Evolutionary conservation across 257 asterid species (phyloP), one percentile per base, ranked within the genome.

Genomic region (Solanum appendiculatum): DNA sequence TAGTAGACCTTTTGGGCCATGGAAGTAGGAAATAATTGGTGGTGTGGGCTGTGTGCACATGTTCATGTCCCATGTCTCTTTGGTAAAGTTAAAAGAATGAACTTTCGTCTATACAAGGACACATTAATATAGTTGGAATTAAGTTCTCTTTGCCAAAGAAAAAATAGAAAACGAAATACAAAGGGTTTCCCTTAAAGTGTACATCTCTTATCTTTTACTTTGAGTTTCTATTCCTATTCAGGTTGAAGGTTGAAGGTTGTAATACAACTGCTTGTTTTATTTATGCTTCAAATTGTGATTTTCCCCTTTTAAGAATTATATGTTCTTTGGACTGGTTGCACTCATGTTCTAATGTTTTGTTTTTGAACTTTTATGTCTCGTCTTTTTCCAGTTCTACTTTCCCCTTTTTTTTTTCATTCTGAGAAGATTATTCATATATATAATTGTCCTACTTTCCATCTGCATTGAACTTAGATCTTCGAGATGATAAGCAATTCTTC

Each of bases 401-500:
- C 13, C n/a, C 39, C 14, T 44, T 77, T 25, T 34, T 74, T 77
- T 40, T n/a, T 21, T 37, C 21, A 37, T 77, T 40, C 37, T 40
- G n/a, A 16, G 66, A 46, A 40, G 66, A 29, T 80, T 80, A 80
- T 29, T 77, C 84, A 80, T 44, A 78, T 78, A 78, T 44, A 29
- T 78, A 46, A 42, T 27, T 78, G 64, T 44, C 39, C 68, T 21
- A 72, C 42, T 85, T 69, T 69, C 68, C 87, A 13, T 16, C 23
- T 86, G 82, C 58, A 85, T 46, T 85, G 82, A 6, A 69, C 42
- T 86, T 87, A 91, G 93, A 91, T 88, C 93, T 89, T 80, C 91
- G 91, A 86, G 93, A 91, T 88, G 93, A 91, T 51, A 91, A 89
- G 87, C 91, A 89, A 72, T 91, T 91, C 64, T 89, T 85, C n/a